Percentiles rank a stretch among this genome's conserved stretches.
Evolutionary conservation across 1,284 basidiomycete species (phyloP).

Genomic region (Puccinia coronata): DNA sequence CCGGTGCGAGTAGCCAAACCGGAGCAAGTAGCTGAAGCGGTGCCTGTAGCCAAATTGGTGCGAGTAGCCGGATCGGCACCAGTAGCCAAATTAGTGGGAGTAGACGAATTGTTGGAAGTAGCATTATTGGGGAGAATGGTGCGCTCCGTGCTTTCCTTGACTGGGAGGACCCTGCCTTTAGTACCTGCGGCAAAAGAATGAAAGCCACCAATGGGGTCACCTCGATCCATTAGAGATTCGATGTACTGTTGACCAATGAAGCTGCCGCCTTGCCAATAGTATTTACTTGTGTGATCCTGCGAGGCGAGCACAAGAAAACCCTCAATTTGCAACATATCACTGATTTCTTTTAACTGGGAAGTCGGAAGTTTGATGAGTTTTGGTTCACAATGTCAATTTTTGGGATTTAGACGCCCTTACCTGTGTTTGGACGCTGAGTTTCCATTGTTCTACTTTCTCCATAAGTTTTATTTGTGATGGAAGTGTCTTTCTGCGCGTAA

Average conservation of each 20-base stretch:
- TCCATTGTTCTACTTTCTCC: background rate
- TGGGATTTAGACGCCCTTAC: no score
- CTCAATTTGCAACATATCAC: background rate
- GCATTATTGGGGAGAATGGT: background rate
- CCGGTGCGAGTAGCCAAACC: no score
- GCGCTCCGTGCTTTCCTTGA: background rate
- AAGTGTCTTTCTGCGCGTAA: background rate
- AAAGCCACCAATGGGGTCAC: background rate
- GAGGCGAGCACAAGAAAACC: conserved; percentile 2
- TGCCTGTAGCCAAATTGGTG: no score
- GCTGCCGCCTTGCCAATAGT: background rate
- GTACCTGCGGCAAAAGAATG: background rate
- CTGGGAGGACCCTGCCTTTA: background rate
- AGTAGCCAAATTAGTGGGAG: no score
- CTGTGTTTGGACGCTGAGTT: background rate
- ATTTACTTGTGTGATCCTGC: background rate
- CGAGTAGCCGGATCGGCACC: no score
- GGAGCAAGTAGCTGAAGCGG: no score
- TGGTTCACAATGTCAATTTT: background rate
- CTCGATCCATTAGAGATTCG: background rate
- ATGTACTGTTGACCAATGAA: background rate
- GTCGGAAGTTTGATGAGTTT: no score
- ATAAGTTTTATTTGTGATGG: background rate
- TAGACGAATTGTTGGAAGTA: no score
- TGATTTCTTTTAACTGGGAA: background rate